Conservation (phyloP, 257 asterid species). For the Lycium ferocissimum region DNA sequence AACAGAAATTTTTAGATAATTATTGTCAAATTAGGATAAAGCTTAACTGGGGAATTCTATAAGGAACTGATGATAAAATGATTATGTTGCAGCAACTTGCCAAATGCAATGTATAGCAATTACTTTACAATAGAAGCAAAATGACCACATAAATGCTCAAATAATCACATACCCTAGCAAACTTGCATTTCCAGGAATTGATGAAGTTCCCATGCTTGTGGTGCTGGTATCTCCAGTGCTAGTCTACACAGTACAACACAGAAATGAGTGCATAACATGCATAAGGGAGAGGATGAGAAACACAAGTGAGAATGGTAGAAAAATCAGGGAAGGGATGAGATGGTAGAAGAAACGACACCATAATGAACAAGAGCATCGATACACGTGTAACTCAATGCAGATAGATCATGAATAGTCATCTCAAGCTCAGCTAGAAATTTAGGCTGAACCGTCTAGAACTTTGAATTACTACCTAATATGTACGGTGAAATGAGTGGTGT, state of each 20-base stretch:
- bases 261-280: background rate
- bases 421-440: too few species aligned
- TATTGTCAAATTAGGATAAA: background rate
- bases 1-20: background rate
- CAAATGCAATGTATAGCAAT: background rate
- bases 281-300: background rate
- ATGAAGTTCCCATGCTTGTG: conserved; percentile 62
- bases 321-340: background rate
- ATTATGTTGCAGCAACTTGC: conserved; percentile 12
- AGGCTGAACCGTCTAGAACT: too few species aligned
- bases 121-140: background rate
- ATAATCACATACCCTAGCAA: conserved; percentile 77
- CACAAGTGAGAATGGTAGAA: background rate
- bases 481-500: too few species aligned
- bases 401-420: too few species aligned
- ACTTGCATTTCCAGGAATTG: conserved; percentile 91
- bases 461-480: too few species aligned
- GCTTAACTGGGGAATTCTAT: background rate
- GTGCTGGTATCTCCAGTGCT: conserved; percentile 65
- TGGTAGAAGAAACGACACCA: background rate
- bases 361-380: background rate
- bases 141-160: conserved; percentile 13
- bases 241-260: conserved; percentile 55
- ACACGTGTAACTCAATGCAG: background rate
- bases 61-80: conserved; percentile 14